Base-by-base conservation (phyloP, 2,329 filamentous ascomycete species). In the Arachnomyces sp. region DNA sequence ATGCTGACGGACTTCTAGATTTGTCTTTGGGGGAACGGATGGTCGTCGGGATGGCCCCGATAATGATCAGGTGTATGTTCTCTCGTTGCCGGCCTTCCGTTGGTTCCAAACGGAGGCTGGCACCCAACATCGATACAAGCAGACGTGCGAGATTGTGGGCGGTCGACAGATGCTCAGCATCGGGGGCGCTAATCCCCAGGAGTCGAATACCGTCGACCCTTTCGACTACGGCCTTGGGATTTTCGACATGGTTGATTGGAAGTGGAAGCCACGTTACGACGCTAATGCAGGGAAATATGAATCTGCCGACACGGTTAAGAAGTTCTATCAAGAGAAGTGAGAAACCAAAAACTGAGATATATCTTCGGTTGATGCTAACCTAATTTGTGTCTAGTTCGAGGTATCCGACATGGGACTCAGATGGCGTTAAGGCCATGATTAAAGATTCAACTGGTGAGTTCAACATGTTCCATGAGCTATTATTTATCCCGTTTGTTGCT, bases 121-220 rank as follows among this genome's bases (percentile, higher is more conserved):
- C 1, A 31, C 34, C 21, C 36, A 36, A 13, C 44, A 44, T 13
- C 46, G 44, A 17, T 40, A 38, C 2, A 17, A 32, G 1, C 61
- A 64, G 18, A 48, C 51, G 3, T 69, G 65, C 43, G 53, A 53
- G 3, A 47, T 64, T 3, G 53, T 66, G 14, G 62, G 61, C 6
- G 49, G 52, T 7, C 49, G 65, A 15, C 65, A 69, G 44, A 62
- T 69, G 64, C 40, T 70, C 2, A 58, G 57, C 13, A 46, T 63
- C 7, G 66, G 65, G 14, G 67, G 67, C 4, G 9, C 25, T n/a
- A 17, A 17, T 16, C 4, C 31, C 4, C 15, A 8, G 3, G n/a
- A 18, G n/a, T 7, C 13, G n/a, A 6, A 3, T 15, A 11, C 7
- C 8, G 17, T 47, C 51, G 63, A 67, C 36, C 57, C 57, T 1